A percentile compares a stretch with the other conserved stretches of the same genome.
Evolutionary conservation across 2,329 filamentous ascomycete species (phyloP).

Genomic region (Cadophora malorum): DNA sequence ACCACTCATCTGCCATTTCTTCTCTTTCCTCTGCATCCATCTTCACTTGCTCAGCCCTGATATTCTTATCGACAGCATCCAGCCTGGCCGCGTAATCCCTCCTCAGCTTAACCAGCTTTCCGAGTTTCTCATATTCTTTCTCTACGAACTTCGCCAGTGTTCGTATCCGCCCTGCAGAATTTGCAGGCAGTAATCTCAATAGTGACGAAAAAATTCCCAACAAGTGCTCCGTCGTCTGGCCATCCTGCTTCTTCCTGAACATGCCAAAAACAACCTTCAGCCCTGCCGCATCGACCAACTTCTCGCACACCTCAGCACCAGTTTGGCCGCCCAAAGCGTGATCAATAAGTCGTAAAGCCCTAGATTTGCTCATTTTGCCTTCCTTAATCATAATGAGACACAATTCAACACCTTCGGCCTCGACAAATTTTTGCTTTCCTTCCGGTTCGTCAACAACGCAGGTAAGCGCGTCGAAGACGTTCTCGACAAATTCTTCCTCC

Average conservation of each 20-base stretch:
- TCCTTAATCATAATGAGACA: conserved; percentile 91
- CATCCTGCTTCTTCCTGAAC: conserved; percentile 83
- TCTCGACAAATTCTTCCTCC: conserved; percentile 95
- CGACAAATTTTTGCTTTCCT: conserved; percentile 82
- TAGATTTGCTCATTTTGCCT: conserved; percentile 79
- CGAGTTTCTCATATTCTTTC: conserved; percentile 87
- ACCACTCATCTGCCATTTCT: conserved; percentile 71
- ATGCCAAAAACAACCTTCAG: conserved; percentile 84
- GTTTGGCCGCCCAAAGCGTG: conserved; percentile 71
- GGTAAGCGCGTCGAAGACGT: conserved; percentile 86
- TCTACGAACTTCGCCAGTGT: conserved; percentile 94
- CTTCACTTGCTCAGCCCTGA: conserved; percentile 61
- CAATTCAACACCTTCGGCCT: conserved; percentile 91
- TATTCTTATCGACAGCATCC: conserved; percentile 65
- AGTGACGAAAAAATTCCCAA: conserved; percentile 85
- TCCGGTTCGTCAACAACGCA: conserved; percentile 76
- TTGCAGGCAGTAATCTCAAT: conserved; percentile 77
- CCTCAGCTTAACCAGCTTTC: conserved; percentile 73
- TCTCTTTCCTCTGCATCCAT: conserved; percentile 65
- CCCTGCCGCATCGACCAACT: conserved; percentile 81
- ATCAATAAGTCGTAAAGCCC: conserved; percentile 82
- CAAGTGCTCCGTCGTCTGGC: conserved; percentile 75
- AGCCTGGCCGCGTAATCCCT: conserved; percentile 72
- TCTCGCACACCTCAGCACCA: conserved; percentile 71
- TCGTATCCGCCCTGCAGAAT: conserved; percentile 80